Conservation (phyloP, 495 filamentous ascomycete genomes). For the Endocarpon pusillum region DNA sequence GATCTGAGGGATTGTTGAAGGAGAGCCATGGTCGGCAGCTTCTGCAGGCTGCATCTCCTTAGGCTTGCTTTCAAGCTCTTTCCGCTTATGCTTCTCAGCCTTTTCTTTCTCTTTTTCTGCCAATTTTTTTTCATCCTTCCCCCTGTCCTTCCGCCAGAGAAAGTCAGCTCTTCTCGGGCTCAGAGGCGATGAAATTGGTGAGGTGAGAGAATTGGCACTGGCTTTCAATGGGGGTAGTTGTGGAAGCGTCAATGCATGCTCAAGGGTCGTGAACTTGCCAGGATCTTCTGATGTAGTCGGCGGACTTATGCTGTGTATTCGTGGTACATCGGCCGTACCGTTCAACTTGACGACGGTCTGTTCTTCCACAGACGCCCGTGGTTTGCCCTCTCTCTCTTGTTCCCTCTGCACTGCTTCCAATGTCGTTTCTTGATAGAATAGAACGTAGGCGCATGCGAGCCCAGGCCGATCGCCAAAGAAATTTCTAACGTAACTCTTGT, state of each 20-base stretch:
- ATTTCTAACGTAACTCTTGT: conserved; percentile 90
- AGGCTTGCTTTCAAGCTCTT: conserved; percentile 51
- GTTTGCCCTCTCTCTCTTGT: conserved; percentile 61
- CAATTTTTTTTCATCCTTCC: conserved; percentile 44
- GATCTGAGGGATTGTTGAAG: no score
- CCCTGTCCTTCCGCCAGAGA: conserved; percentile 28
- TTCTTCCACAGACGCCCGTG: conserved; percentile 42
- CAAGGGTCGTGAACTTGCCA: conserved; percentile 36
- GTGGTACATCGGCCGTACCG: conserved; percentile 22
- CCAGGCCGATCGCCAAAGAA: conserved; percentile 92
- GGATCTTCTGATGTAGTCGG: conserved; percentile 20
- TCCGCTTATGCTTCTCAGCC: conserved; percentile 43
- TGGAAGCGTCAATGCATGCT: conserved; percentile 46
- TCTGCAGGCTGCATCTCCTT: conserved; percentile 36
- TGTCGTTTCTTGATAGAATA: conserved; percentile 96
- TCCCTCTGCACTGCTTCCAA: conserved; percentile 71
- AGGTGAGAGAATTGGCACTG: conserved; percentile 4
- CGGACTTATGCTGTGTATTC: conserved; percentile 25
- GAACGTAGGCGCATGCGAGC: conserved; percentile 84
- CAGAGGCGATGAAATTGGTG: conserved; percentile 11
- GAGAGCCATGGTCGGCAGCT: no score
- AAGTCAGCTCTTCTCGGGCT: conserved; percentile 27
- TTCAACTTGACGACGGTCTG: conserved; percentile 31
- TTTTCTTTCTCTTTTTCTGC: conserved; percentile 53
- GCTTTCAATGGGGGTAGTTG: conserved; percentile 19